Conservation (phyloP, 192 early-diverging fungal genomes). For the Coemansia sp. region DNA sequence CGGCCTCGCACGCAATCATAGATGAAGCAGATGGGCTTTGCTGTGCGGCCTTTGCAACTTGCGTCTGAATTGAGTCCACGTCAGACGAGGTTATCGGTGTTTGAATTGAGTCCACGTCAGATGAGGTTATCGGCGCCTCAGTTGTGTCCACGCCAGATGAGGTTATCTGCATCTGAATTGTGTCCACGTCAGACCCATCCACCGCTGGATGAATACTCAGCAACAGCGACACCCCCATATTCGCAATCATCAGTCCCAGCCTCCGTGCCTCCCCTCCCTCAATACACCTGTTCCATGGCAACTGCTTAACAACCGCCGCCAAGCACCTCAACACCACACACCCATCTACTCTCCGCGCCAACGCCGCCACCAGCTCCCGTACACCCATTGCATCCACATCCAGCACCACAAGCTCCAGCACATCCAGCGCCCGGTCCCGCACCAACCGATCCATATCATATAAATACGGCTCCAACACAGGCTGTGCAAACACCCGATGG, state of each 20-base stretch:
- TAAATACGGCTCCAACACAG: conserved; percentile 17
- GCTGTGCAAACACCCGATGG: conserved; percentile 1
- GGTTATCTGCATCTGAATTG: neutral
- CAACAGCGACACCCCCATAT: neutral
- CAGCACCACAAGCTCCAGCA: conserved; percentile 25
- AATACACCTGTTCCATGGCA: neutral
- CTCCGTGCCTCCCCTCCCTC: neutral
- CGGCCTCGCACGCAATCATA: conserved; percentile 25
- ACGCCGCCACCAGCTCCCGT: neutral
- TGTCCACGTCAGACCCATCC: neutral
- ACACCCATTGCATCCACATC: neutral
- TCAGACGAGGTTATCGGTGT: neutral
- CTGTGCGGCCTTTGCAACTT: neutral
- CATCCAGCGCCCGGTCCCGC: conserved; percentile 46
- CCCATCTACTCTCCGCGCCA: neutral
- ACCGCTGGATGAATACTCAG: neutral
- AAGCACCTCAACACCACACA: conserved; percentile 25
- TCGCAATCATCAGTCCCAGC: neutral
- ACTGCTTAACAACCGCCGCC: conserved; percentile 27
- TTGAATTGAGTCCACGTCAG: neutral
- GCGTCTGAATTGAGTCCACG: neutral
- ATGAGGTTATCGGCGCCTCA: neutral
- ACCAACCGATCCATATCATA: conserved; percentile 31
- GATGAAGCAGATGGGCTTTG: neutral
- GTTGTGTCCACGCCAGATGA: neutral